These are phyloP conservation scores for Knufia petricola DNA, from an alignment of 2,329 filamentous ascomycete species.

Conservation along the genomic window DNA sequence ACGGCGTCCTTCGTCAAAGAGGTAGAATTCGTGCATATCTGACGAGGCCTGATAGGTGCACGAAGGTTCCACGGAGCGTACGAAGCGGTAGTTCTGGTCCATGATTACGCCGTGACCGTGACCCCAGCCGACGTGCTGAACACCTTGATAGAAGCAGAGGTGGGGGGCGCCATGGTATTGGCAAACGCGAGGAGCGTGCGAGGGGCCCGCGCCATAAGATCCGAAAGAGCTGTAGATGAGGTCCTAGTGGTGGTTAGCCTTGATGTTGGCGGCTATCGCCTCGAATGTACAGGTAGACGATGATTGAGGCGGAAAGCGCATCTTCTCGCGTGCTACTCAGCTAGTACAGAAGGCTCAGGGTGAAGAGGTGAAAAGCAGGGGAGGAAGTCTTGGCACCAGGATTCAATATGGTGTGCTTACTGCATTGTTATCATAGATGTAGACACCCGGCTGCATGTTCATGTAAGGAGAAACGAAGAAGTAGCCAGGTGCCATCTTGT, in stretches of 20 bases:
- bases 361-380: too few relatives aligned
- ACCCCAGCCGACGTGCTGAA: conserved; percentile 43
- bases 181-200: conserved; percentile 41
- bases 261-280: too few relatives aligned
- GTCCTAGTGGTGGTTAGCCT: too few relatives aligned
- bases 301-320: too few relatives aligned
- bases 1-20: conserved; percentile 36
- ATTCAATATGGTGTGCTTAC: conserved; percentile 24
- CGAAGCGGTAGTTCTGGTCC: conserved; percentile 41
- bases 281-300: too few relatives aligned
- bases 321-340: too few relatives aligned
- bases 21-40: conserved; percentile 46
- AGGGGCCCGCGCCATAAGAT: conserved; percentile 39
- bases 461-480: conserved; percentile 44
- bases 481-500: conserved; percentile 38
- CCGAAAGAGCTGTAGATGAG: conserved; percentile 44
- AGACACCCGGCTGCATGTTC: conserved; percentile 39
- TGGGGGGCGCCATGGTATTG: conserved; percentile 40
- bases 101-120: conserved; percentile 45
- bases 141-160: conserved; percentile 43
- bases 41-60: conserved; percentile 27
- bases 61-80: conserved; percentile 36
- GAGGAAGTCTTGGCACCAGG: not conserved
- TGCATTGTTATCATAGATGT: conserved; percentile 44
- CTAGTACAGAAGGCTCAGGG: too few relatives aligned